These are phyloP conservation scores for Tuber umbilicatum DNA, from an alignment of 495 filamentous ascomycete species.

Conservation along the genomic window DNA sequence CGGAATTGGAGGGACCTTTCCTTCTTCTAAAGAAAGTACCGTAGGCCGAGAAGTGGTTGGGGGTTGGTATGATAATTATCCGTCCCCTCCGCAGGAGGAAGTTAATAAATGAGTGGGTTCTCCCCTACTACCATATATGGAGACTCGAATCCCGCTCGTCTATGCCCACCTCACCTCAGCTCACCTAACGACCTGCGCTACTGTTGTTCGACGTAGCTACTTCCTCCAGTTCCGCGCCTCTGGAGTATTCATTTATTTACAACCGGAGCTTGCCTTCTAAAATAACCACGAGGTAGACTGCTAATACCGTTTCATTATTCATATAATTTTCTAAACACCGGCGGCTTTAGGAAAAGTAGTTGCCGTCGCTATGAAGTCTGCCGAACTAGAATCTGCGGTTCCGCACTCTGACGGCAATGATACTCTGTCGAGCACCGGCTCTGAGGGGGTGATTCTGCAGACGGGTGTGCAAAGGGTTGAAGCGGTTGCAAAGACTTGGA, in stretches of 20 bases:
- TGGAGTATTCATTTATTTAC: neutral
- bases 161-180: neutral
- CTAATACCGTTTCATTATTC: neutral
- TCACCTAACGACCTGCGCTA: neutral
- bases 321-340: neutral
- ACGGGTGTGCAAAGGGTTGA: conserved; percentile 33
- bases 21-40: neutral
- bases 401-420: neutral
- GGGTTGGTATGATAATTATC: neutral
- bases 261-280: neutral
- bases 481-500: conserved; percentile 33
- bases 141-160: neutral
- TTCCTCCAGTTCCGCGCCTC: neutral
- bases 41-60: neutral
- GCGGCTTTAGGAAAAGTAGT: neutral
- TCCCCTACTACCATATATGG: neutral
- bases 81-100: neutral
- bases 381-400: neutral
- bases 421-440: neutral
- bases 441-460: conserved; percentile 22
- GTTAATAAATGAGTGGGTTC: neutral
- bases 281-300: neutral
- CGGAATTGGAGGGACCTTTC: neutral
- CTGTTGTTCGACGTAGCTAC: neutral
- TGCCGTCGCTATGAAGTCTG: neutral